phyloP scores from a whole-genome alignment of 2,329 filamentous ascomycete species.

The Claviceps quebecensis region DNA sequence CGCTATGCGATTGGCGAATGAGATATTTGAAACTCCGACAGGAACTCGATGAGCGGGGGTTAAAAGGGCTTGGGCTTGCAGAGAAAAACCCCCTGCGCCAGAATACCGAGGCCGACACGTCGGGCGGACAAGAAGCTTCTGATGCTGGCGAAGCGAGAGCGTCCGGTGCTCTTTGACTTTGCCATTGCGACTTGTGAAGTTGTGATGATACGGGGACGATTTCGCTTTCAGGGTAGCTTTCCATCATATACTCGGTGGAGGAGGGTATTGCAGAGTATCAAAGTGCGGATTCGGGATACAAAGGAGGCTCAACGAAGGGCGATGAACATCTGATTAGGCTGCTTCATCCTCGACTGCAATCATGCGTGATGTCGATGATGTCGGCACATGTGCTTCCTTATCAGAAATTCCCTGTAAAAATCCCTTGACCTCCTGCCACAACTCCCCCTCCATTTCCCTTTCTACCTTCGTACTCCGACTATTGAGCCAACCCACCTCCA shows the following conservation, averaged over 20 bases:
- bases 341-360: not conserved
- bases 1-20: slow-evolving; percentile 7
- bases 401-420: slow-evolving; percentile 24
- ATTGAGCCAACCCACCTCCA: slow-evolving; percentile 85
- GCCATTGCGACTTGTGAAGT: not conserved
- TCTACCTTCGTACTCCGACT: slow-evolving; percentile 71
- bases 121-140: not conserved
- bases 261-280: not conserved
- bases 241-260: not conserved
- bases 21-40: slow-evolving; percentile 5
- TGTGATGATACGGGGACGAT: not conserved
- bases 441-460: slow-evolving; percentile 68
- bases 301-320: not conserved
- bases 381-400: slow-evolving; percentile 12
- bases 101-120: not conserved
- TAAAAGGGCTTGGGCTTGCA: not conserved
- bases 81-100: not conserved
- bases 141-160: slow-evolving; percentile 1
- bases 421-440: slow-evolving; percentile 41
- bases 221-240: not conserved
- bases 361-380: not conserved
- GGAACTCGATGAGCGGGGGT: slow-evolving; percentile 5
- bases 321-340: not conserved
- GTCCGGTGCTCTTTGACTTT: slow-evolving; percentile 4
- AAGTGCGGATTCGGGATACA: not conserved